Evolutionary conservation across 164 flowering plant species (phyloP).

Genomic region (Magnolia changhungtana): DNA sequence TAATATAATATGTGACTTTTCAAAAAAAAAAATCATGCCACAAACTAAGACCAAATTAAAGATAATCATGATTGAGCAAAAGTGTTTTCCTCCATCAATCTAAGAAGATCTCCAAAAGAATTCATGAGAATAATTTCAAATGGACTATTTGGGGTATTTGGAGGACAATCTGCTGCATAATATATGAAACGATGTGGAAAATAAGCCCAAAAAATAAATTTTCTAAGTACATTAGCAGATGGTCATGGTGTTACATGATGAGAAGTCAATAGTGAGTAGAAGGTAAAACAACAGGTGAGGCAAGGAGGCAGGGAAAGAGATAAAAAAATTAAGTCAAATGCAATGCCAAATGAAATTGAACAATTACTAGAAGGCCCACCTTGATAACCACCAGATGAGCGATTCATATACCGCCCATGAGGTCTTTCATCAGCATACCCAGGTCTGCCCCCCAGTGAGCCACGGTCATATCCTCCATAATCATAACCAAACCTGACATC

Average conservation of each 20-base stretch:
- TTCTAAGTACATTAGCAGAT: neutral
- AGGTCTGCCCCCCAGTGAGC: conserved; percentile 61
- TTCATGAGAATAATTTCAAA: no score
- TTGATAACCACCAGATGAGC: conserved; percentile 59
- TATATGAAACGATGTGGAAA: neutral
- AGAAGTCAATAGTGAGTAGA: neutral
- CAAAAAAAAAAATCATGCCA: no score
- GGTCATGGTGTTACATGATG: neutral
- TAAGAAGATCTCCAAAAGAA: no score
- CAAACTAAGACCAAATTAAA: no score
- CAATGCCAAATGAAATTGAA: neutral
- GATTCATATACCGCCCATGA: conserved; percentile 67
- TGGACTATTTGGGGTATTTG: no score
- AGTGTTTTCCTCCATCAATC: no score
- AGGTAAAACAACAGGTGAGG: neutral
- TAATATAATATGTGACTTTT: no score
- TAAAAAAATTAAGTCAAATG: neutral
- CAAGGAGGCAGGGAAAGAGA: neutral
- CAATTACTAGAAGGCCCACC: conserved; percentile 47
- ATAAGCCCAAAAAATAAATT: no score
- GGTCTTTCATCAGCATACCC: conserved; percentile 81
- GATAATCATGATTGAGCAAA: no score
- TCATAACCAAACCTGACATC: conserved; percentile 70
- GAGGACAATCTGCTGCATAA: neutral
- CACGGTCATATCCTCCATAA: conserved; percentile 75